phyloP scores from a whole-genome alignment of 192 early-diverging fungal species.

The Irineochytrium annulatum region DNA sequence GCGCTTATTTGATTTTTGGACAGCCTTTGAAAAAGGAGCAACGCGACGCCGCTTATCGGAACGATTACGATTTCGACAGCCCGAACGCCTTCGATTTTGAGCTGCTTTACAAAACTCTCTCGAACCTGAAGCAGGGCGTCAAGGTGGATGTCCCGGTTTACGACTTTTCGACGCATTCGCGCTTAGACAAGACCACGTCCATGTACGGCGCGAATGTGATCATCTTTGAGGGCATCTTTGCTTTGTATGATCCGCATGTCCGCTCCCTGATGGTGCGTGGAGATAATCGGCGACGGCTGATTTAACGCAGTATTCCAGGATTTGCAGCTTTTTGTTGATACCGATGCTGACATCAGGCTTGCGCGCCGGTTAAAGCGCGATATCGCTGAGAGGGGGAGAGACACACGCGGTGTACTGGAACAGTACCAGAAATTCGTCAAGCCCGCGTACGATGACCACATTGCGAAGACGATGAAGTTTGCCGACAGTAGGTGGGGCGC shows the following conservation, averaged over 20 bases:
- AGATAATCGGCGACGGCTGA: too few relatives aligned
- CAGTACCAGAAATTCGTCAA: slow-evolving; percentile 95
- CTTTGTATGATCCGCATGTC: slow-evolving; percentile 79
- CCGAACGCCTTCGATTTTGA: slow-evolving; percentile 88
- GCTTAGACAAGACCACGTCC: slow-evolving; percentile 57
- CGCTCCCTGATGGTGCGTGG: slow-evolving; percentile 79
- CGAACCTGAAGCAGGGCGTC: slow-evolving; percentile 69
- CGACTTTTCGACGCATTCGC: slow-evolving; percentile 83
- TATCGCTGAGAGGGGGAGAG: slow-evolving; percentile 84
- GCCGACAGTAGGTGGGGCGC: slow-evolving; percentile 82
- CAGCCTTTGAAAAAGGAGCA: too few relatives aligned
- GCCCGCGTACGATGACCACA: slow-evolving; percentile 86
- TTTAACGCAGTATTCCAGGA: too few relatives aligned
- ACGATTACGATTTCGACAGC: slow-evolving; percentile 91
- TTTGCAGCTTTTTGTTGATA: slow-evolving; percentile 86
- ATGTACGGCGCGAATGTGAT: slow-evolving; percentile 94
- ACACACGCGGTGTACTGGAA: slow-evolving; percentile 77
- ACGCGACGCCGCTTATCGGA: slow-evolving; percentile 29
- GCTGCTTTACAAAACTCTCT: slow-evolving; percentile 61
- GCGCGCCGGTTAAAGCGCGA: slow-evolving; percentile 85
- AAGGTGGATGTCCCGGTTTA: slow-evolving; percentile 84
- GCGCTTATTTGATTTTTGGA: too few relatives aligned
- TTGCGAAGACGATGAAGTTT: slow-evolving; percentile 87
- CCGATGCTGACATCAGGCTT: slow-evolving; percentile 88
- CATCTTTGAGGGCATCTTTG: slow-evolving; percentile 98